phyloP scores from a whole-genome alignment of 208 protist genomes.

The Trypanosoma theileri region DNA sequence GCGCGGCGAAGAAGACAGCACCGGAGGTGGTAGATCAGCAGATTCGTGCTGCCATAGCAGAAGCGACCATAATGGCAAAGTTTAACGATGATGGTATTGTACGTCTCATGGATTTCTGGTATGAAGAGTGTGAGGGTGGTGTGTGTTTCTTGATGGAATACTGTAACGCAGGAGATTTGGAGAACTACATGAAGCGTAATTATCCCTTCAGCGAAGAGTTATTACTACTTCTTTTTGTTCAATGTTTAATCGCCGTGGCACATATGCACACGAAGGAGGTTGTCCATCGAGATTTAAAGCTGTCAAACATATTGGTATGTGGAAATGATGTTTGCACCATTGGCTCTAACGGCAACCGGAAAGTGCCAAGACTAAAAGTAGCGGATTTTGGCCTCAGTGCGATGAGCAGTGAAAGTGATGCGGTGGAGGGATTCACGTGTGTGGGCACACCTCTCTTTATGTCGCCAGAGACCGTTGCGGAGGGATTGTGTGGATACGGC shows the following conservation, averaged over 20 bases:
- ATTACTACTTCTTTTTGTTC: constrained; percentile 21
- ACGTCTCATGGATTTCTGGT: constrained; percentile 29
- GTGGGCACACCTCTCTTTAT: constrained; percentile 33
- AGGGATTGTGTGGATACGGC: constrained; percentile 19
- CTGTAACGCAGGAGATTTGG: constrained; percentile 24
- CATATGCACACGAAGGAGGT: constrained; percentile 35
- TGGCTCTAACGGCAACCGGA: not conserved
- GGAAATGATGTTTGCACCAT: not conserved
- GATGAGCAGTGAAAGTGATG: not conserved
- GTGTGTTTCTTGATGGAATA: constrained; percentile 35
- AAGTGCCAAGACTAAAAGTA: constrained; percentile 41
- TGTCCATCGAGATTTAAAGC: constrained; percentile 92
- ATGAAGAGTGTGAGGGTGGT: constrained; percentile 15
- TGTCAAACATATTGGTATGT: constrained; percentile 89
- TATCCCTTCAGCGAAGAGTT: constrained; percentile 17
- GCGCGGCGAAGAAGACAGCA: not conserved
- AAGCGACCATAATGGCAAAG: constrained; percentile 19
- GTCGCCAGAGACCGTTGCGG: constrained; percentile 21
- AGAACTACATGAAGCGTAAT: constrained; percentile 8
- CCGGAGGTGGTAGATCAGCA: not conserved
- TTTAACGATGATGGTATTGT: constrained; percentile 32
- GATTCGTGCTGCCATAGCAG: not conserved
- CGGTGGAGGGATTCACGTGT: not conserved
- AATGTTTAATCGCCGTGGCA: constrained; percentile 29
- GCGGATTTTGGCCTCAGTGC: constrained; percentile 71